Percentiles rank a stretch among this genome's conserved stretches.
Conservation (phyloP, 768 basidiomycete genomes). For the Phaeotremella fagi region DNA sequence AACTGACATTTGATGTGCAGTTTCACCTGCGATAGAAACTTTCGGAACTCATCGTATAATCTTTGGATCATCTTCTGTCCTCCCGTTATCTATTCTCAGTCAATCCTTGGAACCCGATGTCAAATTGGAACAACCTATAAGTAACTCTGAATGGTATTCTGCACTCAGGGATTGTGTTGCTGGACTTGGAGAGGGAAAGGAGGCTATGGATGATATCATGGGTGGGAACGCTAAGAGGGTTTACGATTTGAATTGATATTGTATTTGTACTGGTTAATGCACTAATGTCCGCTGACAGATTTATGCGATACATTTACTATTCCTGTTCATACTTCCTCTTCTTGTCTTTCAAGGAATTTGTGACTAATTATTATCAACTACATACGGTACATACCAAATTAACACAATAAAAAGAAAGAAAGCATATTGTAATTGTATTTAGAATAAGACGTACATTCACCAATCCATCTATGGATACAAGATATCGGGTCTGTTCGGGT, state of each 20-base stretch:
- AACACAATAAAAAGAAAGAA: no score
- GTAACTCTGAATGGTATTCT: slow-evolving; percentile 34
- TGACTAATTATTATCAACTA: no score
- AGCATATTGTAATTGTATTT: no score
- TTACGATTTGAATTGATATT: slow-evolving; percentile 17
- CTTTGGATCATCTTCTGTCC: slow-evolving; percentile 35
- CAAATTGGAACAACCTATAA: slow-evolving; percentile 19
- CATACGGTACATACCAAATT: no score
- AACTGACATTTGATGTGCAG: slow-evolving; percentile 12
- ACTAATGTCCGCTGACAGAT: not conserved
- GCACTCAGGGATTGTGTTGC: slow-evolving; percentile 21
- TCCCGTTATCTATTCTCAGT: slow-evolving; percentile 11
- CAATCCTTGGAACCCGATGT: not conserved
- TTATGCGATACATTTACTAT: no score
- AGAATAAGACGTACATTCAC: no score
- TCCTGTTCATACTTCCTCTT: no score
- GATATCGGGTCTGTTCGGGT: no score
- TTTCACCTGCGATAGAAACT: slow-evolving; percentile 41
- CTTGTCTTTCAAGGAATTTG: no score
- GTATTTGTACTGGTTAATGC: not conserved
- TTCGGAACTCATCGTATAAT: slow-evolving; percentile 44
- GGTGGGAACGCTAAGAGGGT: slow-evolving; percentile 28
- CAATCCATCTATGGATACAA: no score
- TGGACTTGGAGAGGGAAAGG: slow-evolving; percentile 30
- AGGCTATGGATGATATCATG: slow-evolving; percentile 31